Conservation (phyloP, 2,329 filamentous ascomycete species). For the Trichoderma endophyticum region DNA sequence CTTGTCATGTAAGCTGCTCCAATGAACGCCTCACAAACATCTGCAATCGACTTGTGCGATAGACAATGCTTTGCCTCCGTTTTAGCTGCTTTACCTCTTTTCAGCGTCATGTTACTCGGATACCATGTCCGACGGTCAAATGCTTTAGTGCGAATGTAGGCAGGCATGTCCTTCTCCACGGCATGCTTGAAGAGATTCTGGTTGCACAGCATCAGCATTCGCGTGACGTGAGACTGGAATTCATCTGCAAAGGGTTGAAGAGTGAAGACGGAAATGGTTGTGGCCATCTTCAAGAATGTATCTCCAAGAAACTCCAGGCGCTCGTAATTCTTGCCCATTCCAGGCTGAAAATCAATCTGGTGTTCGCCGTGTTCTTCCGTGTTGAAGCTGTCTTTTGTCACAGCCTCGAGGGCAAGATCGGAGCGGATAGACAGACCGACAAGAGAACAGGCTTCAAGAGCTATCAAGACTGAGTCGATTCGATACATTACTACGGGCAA, state of each 20-base stretch:
- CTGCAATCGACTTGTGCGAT: slow-evolving; percentile 85
- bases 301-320: slow-evolving; percentile 91
- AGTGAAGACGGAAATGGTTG: slow-evolving; percentile 81
- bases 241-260: slow-evolving; percentile 75
- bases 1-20: slow-evolving; percentile 70
- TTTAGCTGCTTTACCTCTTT: slow-evolving; percentile 64
- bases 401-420: slow-evolving; percentile 74
- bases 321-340: slow-evolving; percentile 95
- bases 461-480: slow-evolving; percentile 77
- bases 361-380: slow-evolving; percentile 67
- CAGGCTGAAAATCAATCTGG: slow-evolving; percentile 70
- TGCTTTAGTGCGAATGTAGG: slow-evolving; percentile 76
- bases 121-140: slow-evolving; percentile 90
- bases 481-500: slow-evolving; percentile 84
- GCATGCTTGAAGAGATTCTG: slow-evolving; percentile 81
- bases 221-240: slow-evolving; percentile 81
- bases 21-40: slow-evolving; percentile 92
- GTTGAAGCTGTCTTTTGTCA: slow-evolving; percentile 91
- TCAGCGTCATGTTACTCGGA: slow-evolving; percentile 66
- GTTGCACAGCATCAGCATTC: slow-evolving; percentile 91
- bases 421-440: slow-evolving; percentile 64
- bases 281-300: slow-evolving; percentile 92
- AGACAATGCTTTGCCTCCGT: slow-evolving; percentile 58
- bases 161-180: slow-evolving; percentile 59
- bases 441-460: slow-evolving; percentile 66